These are phyloP conservation scores for Brassica rapa DNA, from an alignment of 345 rosid genomes.

Conservation along the genomic window DNA sequence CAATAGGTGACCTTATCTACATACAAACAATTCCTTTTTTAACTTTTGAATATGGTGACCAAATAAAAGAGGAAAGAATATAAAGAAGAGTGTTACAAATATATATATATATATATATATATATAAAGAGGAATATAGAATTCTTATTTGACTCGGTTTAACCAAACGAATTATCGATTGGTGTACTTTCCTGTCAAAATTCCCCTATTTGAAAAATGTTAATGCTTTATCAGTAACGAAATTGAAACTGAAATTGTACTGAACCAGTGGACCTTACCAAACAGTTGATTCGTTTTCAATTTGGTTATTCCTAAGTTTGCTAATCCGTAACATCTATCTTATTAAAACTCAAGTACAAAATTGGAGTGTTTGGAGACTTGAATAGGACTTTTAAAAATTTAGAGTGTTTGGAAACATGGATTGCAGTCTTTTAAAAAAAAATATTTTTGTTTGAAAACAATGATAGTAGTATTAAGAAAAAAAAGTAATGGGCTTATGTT, in stretches of 20 bases:
- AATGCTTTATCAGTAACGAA: neutral
- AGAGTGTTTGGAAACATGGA: too few relatives aligned
- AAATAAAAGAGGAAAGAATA: neutral
- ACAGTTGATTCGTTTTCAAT: neutral
- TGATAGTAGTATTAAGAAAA: too few relatives aligned
- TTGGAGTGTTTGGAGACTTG: too few relatives aligned
- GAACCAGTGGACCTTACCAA: neutral
- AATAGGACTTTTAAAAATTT: too few relatives aligned
- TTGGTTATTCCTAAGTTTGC: neutral
- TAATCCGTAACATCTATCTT: neutral
- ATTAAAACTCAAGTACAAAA: too few relatives aligned
- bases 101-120: too few relatives aligned
- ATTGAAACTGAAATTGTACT: neutral
- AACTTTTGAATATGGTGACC: neutral
- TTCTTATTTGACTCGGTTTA: neutral
- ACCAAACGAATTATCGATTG: neutral
- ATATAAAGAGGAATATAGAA: neutral
- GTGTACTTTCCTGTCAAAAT: neutral
- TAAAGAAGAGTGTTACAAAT: too few relatives aligned
- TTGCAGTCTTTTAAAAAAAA: too few relatives aligned
- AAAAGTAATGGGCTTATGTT: too few relatives aligned
- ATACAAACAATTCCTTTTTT: constrained; percentile 3
- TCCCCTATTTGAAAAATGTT: neutral
- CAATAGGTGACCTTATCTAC: constrained; percentile 11
- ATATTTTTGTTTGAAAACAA: too few relatives aligned